Conservation (phyloP, 805 yeast species). For the Teunomyces tritomae region DNA sequence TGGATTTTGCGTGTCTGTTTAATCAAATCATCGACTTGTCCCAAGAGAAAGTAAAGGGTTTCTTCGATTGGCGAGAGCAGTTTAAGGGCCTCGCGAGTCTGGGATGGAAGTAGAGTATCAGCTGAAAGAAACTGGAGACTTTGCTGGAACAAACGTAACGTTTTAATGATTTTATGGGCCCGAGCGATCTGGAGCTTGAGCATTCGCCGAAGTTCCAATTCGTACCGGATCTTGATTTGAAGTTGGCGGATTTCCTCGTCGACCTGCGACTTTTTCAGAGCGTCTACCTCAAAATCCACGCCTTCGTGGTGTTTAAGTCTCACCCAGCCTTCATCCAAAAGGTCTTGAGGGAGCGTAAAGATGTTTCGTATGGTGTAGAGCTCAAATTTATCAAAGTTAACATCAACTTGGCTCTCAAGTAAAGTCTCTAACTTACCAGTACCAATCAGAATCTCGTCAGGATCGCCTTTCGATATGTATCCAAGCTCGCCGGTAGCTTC, state of each 20-base stretch:
- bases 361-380: conserved; percentile 77
- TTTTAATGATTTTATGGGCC: conserved; percentile 32
- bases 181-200: conserved; percentile 39
- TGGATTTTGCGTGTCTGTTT: conserved; percentile 25
- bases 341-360: conserved; percentile 62
- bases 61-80: conserved; percentile 47
- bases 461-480: conserved; percentile 7
- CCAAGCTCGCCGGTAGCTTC: conserved; percentile 22
- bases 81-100: conserved; percentile 25
- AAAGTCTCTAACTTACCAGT: conserved; percentile 77
- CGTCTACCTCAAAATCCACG: conserved; percentile 25
- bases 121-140: conserved; percentile 27
- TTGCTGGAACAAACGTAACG: conserved; percentile 30
- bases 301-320: conserved; percentile 66
- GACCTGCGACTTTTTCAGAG: conserved; percentile 12
- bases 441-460: conserved; percentile 66
- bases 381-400: conserved; percentile 83
- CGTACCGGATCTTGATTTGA: conserved; percentile 39
- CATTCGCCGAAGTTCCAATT: conserved; percentile 42
- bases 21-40: conserved; percentile 41
- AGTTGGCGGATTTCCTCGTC: conserved; percentile 32
- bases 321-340: conserved; percentile 64
- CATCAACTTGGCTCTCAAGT: conserved; percentile 72
- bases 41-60: conserved; percentile 42
- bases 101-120: conserved; percentile 18